Evolutionary conservation across 805 yeast species (phyloP).

Genomic region (Saccharomyces eubayanus): DNA sequence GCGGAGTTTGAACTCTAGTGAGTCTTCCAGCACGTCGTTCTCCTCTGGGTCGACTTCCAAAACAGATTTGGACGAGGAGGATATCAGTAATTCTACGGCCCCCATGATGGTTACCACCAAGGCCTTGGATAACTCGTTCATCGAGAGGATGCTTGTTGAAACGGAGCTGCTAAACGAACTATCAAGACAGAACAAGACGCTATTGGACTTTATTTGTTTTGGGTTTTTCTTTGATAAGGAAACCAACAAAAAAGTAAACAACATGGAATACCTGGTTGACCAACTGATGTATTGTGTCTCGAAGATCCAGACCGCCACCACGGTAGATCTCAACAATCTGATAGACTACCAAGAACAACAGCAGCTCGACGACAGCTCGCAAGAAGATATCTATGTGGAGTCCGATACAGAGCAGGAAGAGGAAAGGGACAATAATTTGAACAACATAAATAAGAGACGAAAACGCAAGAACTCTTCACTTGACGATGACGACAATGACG

Average conservation of each 20-base stretch:
- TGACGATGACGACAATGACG: not conserved
- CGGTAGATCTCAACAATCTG: slow-evolving; percentile 16
- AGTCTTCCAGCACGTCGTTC: not conserved
- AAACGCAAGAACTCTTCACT: not conserved
- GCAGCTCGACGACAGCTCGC: not conserved
- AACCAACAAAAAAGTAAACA: slow-evolving; percentile 9
- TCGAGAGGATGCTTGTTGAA: slow-evolving; percentile 34
- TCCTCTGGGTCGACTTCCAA: slow-evolving; percentile 5
- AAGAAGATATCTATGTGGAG: slow-evolving; percentile 9
- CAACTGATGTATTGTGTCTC: slow-evolving; percentile 14
- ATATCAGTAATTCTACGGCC: slow-evolving; percentile 5
- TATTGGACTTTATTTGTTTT: slow-evolving; percentile 41
- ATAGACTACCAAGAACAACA: not conserved
- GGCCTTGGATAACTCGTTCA: slow-evolving; percentile 25
- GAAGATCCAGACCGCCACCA: slow-evolving; percentile 1
- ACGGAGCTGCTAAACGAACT: slow-evolving; percentile 34
- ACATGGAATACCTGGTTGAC: slow-evolving; percentile 22
- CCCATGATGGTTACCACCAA: slow-evolving; percentile 8
- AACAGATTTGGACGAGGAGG: slow-evolving; percentile 13
- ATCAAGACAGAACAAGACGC: slow-evolving; percentile 32
- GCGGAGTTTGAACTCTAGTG: not conserved
- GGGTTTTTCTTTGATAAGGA: slow-evolving; percentile 26
- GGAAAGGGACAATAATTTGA: not conserved
- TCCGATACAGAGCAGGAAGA: slow-evolving; percentile 11
- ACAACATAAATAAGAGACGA: not conserved